Evolutionary conservation across 176 grass and related monocot species (phyloP), one percentile per base, ranked within the genome.

Genomic region (Aegilops bicornis): DNA sequence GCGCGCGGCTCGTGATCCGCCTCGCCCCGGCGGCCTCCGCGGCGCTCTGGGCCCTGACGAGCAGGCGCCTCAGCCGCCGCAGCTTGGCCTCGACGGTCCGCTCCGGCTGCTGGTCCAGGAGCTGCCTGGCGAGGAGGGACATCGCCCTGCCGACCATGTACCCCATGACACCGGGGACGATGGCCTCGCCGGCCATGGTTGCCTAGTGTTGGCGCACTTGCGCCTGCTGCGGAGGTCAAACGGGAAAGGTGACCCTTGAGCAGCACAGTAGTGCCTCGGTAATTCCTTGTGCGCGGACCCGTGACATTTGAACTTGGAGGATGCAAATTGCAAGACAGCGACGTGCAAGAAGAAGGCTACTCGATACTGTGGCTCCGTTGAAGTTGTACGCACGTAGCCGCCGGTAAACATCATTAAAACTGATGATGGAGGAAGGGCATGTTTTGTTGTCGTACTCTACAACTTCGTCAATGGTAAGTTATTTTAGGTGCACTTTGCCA

Each of bases 1-100:
- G 76, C 19, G 65, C 36, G 35, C 52, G 84, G 66, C 76, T 71
- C 24, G 76, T 42, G 84, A 86, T 71, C 65, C 65, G 48, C 65
- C 76, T 43, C 4, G 64, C 76, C 10, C 39, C 76, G 33, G 65
- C 76, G 7, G 65, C 64, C 7, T 86, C 64, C 35, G 40, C 35
- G 10, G 14, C 76, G 35, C 65, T 86, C 76, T 86, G 36, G 52
- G 62, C 13, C 66, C 58, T 86, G 65, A 72, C 31, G 35, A 80
- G 24, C 7, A 80, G 76, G 76, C 30, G 52, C 25, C 36, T 25
- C 4, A 86, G 36, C 36, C 66, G 15, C 24, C 25, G 36, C 12
- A 86, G 84, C 52, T 80, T 86, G 36, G 14, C 65, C 10, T 86
- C 37, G 64, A 24, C 77, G 11, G 3, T 9, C 37, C 25, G 20